Conservation (phyloP, 139 green algal species). For the Micractinium conductrix region DNA sequence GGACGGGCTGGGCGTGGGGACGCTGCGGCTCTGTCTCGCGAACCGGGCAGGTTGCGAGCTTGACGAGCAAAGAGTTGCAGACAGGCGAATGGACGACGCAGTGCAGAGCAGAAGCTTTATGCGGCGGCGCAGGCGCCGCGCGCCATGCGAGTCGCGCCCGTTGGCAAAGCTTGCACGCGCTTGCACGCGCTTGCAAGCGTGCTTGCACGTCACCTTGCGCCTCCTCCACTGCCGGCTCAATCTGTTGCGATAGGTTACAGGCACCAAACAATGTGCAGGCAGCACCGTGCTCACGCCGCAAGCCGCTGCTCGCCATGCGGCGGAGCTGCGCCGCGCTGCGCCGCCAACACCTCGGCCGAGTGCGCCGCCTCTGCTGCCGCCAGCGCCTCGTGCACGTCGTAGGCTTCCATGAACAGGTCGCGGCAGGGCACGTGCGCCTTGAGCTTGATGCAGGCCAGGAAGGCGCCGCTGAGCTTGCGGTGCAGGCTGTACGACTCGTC, state of each 20-base stretch:
- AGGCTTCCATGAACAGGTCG: slow-evolving; percentile 58
- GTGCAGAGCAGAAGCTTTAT: too few species aligned
- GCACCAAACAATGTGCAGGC: neutral
- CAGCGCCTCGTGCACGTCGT: neutral
- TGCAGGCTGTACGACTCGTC: slow-evolving; percentile 96
- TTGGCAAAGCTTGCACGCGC: too few species aligned
- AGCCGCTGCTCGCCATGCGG: neutral
- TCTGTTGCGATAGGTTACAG: neutral
- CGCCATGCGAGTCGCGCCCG: too few species aligned
- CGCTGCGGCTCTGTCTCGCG: too few species aligned
- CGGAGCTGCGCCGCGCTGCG: neutral
- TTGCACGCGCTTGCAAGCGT: neutral
- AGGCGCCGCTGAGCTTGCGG: slow-evolving; percentile 92
- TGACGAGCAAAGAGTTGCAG: neutral
- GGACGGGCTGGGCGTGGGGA: too few species aligned
- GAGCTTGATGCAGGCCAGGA: slow-evolving; percentile 98
- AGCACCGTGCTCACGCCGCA: neutral
- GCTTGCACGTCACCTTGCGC: neutral
- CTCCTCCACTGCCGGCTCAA: neutral
- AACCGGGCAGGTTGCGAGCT: neutral
- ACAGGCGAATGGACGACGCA: too few species aligned
- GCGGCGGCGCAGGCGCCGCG: too few species aligned
- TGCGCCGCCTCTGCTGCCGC: neutral
- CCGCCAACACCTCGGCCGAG: neutral
- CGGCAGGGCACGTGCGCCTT: slow-evolving; percentile 72